Evolutionary conservation across 345 rosid genomes (phyloP), one percentile per base, ranked within the genome.

Genomic region (Ceriops tagal): DNA sequence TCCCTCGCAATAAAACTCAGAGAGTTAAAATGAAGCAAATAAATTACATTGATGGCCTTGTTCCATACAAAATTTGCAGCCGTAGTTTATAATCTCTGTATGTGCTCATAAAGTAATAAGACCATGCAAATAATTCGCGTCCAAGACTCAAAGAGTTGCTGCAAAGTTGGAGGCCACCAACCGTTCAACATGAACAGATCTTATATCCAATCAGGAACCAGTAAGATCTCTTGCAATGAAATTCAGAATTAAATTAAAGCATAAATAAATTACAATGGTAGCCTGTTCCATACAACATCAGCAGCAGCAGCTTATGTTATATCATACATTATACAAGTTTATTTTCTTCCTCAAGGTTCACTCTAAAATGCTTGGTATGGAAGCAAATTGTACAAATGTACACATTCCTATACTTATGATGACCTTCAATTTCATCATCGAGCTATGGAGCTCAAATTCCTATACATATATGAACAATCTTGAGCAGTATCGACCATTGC

Each of bases 391-490:
- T 21, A 37, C 24, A 52, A 19, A 51, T 11, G 16, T 9, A 46
- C 15, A 35, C 60, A 24, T 32, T 57, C 31, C 59, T 9, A 31
- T 53, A n/a, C 22, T 47, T 19, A 8, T n/a, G 16, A 52, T 35
- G 20, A 61, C 7, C 22, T 58, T 58, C 39, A n/a, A 59, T 65
- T 58, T 32, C 32, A 19, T 19, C 34, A 10, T 6, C 53, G 58
- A 20, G 77, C 52, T 53, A 55, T 53, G 22, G 68, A 62, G 47
- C 64, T 64, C 78, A 87, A 77, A 3, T 53, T 53, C 59, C 61
- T 65, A 68, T 87, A 87, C 85, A 87, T 84, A 10, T 55, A 70
- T 1, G 93, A 71, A 81, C 84, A 90, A 21, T 87, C 79, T 27
- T 2, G 49, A 4, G 99, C 82, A 58, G 84, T 76, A 47, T 66